Conservation (phyloP, 129 eudicot genomes). For the Helianthus tuberosus region DNA sequence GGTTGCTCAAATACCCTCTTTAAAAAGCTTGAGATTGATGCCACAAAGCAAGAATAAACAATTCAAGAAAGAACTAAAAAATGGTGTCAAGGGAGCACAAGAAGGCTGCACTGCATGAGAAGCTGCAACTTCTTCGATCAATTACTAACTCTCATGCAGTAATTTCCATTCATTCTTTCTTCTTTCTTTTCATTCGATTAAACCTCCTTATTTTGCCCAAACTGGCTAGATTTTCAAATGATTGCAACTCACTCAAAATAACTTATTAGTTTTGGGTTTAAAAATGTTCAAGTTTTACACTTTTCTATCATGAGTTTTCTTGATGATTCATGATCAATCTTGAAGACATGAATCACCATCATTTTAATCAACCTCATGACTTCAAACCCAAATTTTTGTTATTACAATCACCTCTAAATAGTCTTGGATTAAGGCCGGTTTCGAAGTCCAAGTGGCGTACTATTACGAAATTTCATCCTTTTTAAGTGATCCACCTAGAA, state of each 20-base stretch:
- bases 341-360: background rate
- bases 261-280: background rate
- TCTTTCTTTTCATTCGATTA: constrained; percentile 19
- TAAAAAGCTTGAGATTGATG: constrained; percentile 44
- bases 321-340: constrained; percentile 1
- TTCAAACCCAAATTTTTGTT: background rate
- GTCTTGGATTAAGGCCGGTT: background rate
- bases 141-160: constrained; percentile 95
- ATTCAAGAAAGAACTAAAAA: constrained; percentile 13
- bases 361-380: background rate
- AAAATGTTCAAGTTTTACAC: background rate
- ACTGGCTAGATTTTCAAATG: background rate
- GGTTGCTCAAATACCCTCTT: constrained; percentile 49
- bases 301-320: background rate
- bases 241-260: background rate
- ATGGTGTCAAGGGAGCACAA: constrained; percentile 89
- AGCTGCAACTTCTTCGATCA: constrained; percentile 95
- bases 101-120: constrained; percentile 86
- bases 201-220: background rate
- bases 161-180: constrained; percentile 39
- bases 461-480: background rate
- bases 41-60: constrained; percentile 14
- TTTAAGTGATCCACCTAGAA: background rate
- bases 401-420: background rate
- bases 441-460: no score